Base-by-base conservation (phyloP, 257 asterid species). In the Solanum pinnatisectum region DNA sequence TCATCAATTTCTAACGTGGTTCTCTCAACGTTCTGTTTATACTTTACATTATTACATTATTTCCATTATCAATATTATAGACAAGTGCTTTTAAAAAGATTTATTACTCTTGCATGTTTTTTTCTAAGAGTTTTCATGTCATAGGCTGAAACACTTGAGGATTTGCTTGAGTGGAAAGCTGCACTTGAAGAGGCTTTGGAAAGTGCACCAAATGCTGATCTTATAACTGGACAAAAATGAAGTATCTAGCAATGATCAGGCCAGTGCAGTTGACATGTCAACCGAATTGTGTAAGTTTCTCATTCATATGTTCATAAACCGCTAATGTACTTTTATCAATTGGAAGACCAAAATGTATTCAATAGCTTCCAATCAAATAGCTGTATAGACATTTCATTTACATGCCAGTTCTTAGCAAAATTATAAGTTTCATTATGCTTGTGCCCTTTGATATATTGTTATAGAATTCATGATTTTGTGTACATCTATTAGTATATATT, bases 111-210 rank as follows among this genome's bases (percentile, higher is more conserved):
- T 68, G 37, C 36, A 25, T 27, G 36, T 68, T 68, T 11, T 6
- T 6, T 68, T 27, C 36, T 70, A 70, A 52, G 87, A 67, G 87
- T 86, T 68, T 86, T 88, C 39, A 73, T 87, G 78, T 87, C 87
- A 83, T 93, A 97, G 99, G 97, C 98, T 65, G 99, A 97, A 91
- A 97, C 98, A 72, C 87, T 86, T 87, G 98, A 97, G 92, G 98
- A 97, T 93, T 91, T 97, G 91, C 89, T 90, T 68, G 98, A 95
- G 93, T 97, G 98, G 99, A 97, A 94, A 91, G 87, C 83, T 87
- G 98, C 98, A 86, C 98, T 97, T 87, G 99, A 97, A 90, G 98
- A 96, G 92, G 98, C 99, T 88, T 93, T 97, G 79, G 85, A 94
- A 89, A 92, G 90, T 94, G 98, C 99, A 85, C 98, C 98, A 44